Base-by-base conservation (phyloP, 1,284 basidiomycete genomes). In the Leccinum variabile region DNA sequence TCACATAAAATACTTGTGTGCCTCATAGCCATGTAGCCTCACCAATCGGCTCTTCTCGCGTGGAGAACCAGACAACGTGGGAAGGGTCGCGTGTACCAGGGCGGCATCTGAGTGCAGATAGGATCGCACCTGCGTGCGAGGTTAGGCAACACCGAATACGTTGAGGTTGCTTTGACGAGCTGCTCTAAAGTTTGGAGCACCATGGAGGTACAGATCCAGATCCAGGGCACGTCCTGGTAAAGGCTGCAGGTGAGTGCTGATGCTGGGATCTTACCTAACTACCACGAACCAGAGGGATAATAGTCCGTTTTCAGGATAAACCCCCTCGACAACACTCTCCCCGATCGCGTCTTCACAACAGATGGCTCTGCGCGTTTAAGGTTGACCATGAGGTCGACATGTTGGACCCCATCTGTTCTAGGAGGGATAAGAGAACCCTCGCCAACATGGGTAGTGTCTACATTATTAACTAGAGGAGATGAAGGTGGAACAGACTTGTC, bases 241-340 rank as follows among this genome's bases (percentile, higher is more conserved):
- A 7, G 30, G 28, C 55, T 28, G 28, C 22, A 53, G n/a, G 16
- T 66, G 57, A 67, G 59, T 18, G 25, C 39, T 44, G n/a, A 35
- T 56, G 55, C 41, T 50, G 16, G 8, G 30, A 60, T 53, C 30
- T 55, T n/a, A 28, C 37, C 11, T 13, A 30, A 33, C 46, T 50
- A 54, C 18, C 32, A 65, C 71, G 33, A 63, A 87, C 91, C 91
- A 67, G 91, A 91, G 39, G 94, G 94, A 76, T 95, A 95, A 73
- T 94, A 86, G 76, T 97, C 94, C 22, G 95, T 97, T 81, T 98
- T 98, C 67, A 98, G 79, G 63, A 98, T 95, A 73, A 95, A 94
- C 0, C 92, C 95, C 70, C 96, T 80, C 16, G 90, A 91, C 18
- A 98, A 80, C 10, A 98, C 95, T 68, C 92, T 95, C 30, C 95